phyloP scores from a whole-genome alignment of 768 basidiomycete genomes.

The Boletus pseudopeckii region DNA sequence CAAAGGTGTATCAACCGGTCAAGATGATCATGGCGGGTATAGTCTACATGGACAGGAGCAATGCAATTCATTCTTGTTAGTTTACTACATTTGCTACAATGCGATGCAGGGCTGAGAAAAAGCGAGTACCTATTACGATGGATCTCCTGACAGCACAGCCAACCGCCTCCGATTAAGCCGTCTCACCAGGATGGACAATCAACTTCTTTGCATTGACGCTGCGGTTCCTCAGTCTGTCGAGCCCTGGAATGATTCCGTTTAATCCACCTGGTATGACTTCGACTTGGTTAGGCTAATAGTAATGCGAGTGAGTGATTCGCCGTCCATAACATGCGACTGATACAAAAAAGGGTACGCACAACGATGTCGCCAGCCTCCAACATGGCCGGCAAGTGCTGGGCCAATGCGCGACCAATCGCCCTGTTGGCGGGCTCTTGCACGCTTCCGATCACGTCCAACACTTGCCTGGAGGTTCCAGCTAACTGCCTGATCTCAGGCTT shows the following conservation, averaged over 20 bases:
- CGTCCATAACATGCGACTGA: not conserved
- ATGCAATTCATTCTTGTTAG: not conserved
- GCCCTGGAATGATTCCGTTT: constrained; percentile 31
- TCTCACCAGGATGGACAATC: constrained; percentile 32
- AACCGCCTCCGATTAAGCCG: not conserved
- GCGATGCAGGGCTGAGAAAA: not conserved
- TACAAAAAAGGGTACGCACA: constrained; percentile 3
- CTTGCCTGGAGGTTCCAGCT: constrained; percentile 15
- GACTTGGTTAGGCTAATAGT: constrained; percentile 13
- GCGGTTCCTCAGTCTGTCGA: constrained; percentile 34
- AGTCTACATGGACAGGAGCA: not conserved
- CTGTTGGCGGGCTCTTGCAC: constrained; percentile 11
- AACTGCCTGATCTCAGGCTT: constrained; percentile 7
- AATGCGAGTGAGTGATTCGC: not conserved
- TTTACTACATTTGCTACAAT: not conserved
- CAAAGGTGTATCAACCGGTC: not conserved
- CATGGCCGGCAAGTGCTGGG: constrained; percentile 7
- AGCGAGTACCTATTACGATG: not conserved
- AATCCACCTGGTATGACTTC: constrained; percentile 38
- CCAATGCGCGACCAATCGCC: constrained; percentile 12
- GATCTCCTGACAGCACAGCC: no score
- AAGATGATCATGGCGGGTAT: not conserved
- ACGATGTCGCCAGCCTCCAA: constrained; percentile 17
- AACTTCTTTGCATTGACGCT: constrained; percentile 37
- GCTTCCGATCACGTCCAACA: constrained; percentile 8